Conservation (phyloP, 345 rosid genomes). For the Nephelium lappaceum region DNA sequence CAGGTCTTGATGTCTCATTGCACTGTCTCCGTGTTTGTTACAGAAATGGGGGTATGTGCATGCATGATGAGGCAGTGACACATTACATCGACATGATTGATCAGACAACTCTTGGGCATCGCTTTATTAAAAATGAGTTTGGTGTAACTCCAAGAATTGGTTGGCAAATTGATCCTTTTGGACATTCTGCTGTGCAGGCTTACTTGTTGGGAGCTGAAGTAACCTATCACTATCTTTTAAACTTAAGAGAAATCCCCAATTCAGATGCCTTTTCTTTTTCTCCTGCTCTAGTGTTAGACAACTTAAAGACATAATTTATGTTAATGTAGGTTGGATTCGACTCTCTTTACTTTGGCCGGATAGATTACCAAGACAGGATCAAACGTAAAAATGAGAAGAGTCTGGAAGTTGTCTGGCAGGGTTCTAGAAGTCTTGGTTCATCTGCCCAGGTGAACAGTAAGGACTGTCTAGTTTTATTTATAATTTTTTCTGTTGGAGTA, state of each 20-base stretch:
- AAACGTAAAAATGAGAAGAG: constrained; percentile 83
- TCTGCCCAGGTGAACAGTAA: constrained; percentile 63
- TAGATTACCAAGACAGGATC: constrained; percentile 91
- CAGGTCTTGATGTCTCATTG: constrained; percentile 1
- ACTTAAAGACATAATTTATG: constrained; percentile 24
- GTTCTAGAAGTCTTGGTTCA: constrained; percentile 87
- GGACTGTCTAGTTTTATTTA: constrained; percentile 8
- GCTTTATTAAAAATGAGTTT: constrained; percentile 73
- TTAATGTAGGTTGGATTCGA: constrained; percentile 85
- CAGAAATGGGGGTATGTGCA: constrained; percentile 99
- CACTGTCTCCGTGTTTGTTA: constrained; percentile 22
- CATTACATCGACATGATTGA: constrained; percentile 99
- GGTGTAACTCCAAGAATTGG: constrained; percentile 93
- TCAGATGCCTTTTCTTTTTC: constrained; percentile 6
- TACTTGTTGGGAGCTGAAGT: constrained; percentile 95
- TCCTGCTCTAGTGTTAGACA: background rate
- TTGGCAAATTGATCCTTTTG: constrained; percentile 99
- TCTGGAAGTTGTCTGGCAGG: constrained; percentile 96
- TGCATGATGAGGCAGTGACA: constrained; percentile 96
- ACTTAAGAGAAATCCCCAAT: constrained; percentile 8
- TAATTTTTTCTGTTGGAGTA: background rate
- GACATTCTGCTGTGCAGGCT: constrained; percentile 98
- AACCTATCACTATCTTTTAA: constrained; percentile 14
- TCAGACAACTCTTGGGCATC: constrained; percentile 95
- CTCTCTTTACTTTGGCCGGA: constrained; percentile 86